A percentile compares a stretch with the other conserved stretches of the same genome.
These are phyloP conservation scores for Pseudognaphalium luteoalbum DNA, from an alignment of 129 eudicot genomes.

Conservation along the genomic window DNA sequence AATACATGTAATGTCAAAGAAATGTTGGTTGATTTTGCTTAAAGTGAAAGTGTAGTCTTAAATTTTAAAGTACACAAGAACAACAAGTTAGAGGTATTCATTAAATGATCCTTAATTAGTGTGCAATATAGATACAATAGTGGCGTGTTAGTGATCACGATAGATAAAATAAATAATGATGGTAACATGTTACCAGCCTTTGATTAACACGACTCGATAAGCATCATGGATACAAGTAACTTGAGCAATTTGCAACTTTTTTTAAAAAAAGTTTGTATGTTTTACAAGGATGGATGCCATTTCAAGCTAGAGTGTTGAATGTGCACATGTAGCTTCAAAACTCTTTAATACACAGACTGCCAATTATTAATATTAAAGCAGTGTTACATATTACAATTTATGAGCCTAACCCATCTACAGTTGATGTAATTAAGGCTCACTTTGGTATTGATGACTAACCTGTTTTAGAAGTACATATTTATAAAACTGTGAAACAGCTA, in stretches of 20 bases:
- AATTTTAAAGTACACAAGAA: conserved; percentile 34
- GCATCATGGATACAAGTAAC: conserved; percentile 1
- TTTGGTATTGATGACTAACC: conserved; percentile 36
- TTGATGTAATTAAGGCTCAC: conserved; percentile 21
- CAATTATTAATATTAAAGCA: conserved; percentile 23
- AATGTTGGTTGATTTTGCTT: conserved; percentile 38
- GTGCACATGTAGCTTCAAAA: conserved; percentile 24
- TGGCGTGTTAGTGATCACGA: conserved; percentile 5
- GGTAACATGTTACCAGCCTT: conserved; percentile 23
- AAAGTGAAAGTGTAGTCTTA: conserved; percentile 25
- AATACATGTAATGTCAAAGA: conserved; percentile 25
- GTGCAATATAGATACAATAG: conserved; percentile 27
- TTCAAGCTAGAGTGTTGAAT: conserved; percentile 18
- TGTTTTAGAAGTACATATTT: conserved; percentile 29
- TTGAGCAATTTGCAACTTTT: conserved; percentile 11
- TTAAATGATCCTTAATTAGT: conserved; percentile 31
- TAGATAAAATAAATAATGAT: conserved; percentile 25
- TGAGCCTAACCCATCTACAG: conserved; percentile 20
- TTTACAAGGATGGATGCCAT: neutral
- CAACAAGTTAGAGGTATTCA: conserved; percentile 29
- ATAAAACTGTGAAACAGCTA: conserved; percentile 10
- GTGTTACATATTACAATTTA: conserved; percentile 30
- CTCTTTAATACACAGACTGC: conserved; percentile 26
- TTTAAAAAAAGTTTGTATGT: neutral
- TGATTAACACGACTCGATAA: conserved; percentile 1